phyloP scores from a whole-genome alignment of 1,284 basidiomycete genomes.

The Malassezia dermatis region DNA sequence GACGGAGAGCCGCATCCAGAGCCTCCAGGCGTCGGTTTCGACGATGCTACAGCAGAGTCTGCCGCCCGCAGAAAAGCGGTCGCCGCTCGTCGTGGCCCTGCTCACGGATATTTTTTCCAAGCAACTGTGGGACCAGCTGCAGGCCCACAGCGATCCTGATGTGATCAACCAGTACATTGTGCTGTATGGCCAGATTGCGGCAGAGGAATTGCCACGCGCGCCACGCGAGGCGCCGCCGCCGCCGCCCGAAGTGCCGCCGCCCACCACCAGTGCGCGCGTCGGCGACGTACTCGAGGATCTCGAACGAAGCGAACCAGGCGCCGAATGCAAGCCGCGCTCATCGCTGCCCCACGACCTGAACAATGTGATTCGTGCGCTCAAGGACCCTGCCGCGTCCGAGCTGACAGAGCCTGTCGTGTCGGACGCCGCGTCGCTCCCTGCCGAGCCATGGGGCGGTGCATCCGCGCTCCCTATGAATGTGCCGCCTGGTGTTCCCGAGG shows the following conservation, averaged over 20 bases:
- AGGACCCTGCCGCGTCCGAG: background rate
- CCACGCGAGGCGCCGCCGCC: background rate
- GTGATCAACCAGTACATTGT: conserved; percentile 16
- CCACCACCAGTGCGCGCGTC: background rate
- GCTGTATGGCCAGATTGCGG: conserved; percentile 2
- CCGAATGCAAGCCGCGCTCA: background rate
- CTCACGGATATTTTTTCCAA: conserved; percentile 12
- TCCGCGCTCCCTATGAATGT: conserved; percentile 13
- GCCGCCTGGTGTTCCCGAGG: conserved; percentile 3
- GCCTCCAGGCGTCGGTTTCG: conserved; percentile 5
- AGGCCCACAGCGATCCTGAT: conserved; percentile 14
- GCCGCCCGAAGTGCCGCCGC: background rate
- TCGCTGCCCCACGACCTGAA: background rate
- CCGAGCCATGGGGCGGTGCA: background rate
- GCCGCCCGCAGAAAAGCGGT: conserved; percentile 8
- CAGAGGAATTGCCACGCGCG: background rate
- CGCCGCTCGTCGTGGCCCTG: conserved; percentile 4
- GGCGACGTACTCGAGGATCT: background rate
- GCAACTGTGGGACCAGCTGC: conserved; percentile 9
- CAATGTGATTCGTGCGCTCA: background rate
- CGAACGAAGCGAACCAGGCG: background rate
- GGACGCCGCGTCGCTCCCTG: background rate
- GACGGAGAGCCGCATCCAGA: conserved; percentile 10
- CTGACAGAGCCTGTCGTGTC: background rate
- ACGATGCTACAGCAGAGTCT: conserved; percentile 9